Conservation (phyloP, 2,329 filamentous ascomycete genomes). For the Metarhizium sp. region DNA sequence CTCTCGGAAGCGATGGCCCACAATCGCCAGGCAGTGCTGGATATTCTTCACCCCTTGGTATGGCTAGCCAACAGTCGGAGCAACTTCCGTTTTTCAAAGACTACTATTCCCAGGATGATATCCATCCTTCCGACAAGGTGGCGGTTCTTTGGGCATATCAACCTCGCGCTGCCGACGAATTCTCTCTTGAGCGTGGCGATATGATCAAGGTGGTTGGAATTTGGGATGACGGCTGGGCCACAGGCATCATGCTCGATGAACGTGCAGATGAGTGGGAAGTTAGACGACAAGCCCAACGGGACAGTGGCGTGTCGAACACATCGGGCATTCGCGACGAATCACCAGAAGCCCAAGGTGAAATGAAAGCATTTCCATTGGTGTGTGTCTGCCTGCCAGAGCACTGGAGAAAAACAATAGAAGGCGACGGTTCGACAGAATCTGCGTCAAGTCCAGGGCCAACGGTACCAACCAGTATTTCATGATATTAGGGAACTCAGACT, state of each 20-base stretch:
- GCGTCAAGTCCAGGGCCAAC: slow-evolving; percentile 33
- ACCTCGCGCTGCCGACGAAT: slow-evolving; percentile 86
- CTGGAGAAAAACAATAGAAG: slow-evolving; percentile 94
- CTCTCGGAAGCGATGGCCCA: slow-evolving; percentile 59
- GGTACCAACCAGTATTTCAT: slow-evolving; percentile 3
- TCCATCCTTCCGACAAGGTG: slow-evolving; percentile 83
- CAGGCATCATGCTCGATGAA: slow-evolving; percentile 74
- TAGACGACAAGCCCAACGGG: slow-evolving; percentile 66
- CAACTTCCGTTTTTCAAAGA: slow-evolving; percentile 96
- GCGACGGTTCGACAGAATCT: slow-evolving; percentile 63
- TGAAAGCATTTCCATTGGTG: slow-evolving; percentile 95
- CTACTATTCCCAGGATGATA: slow-evolving; percentile 96
- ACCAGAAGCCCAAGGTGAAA: slow-evolving; percentile 61
- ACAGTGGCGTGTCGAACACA: slow-evolving; percentile 86
- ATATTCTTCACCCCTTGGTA: slow-evolving; percentile 75
- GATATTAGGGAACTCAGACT: background rate
- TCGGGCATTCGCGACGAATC: slow-evolving; percentile 54
- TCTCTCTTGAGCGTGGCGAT: slow-evolving; percentile 84
- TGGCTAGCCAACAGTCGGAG: slow-evolving; percentile 86
- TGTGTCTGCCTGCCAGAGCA: slow-evolving; percentile 93
- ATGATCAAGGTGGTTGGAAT: slow-evolving; percentile 98
- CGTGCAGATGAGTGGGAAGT: slow-evolving; percentile 83
- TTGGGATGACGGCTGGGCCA: slow-evolving; percentile 99
- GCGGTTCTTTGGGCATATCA: slow-evolving; percentile 95
- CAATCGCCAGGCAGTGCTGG: slow-evolving; percentile 66